Evolutionary conservation across 192 early-diverging fungal genomes (phyloP), one percentile per base, ranked within the genome.

Genomic region (Rhizophagus clarus): DNA sequence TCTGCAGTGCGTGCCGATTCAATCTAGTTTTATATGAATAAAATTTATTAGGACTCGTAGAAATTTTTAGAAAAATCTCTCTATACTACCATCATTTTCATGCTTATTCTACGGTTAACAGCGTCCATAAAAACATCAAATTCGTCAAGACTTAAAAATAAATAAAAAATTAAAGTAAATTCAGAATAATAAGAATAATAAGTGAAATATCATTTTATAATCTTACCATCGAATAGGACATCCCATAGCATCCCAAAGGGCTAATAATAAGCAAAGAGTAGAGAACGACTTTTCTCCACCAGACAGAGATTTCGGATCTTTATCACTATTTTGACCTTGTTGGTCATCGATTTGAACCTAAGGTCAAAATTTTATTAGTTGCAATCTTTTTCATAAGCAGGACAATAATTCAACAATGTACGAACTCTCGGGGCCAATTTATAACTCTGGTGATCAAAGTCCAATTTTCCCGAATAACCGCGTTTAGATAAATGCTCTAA

Each of bases 111-210:
- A 7, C 98, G 90, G 83, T 99, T 99, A n/a, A 97, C 97, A 4
- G 96, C 95, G 83, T 99, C 98, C 97, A 97, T 97, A 80, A 96
- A 99, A 28, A 99, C 97, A 83, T 99, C 98, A 90, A 97, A 99
- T 89, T 99, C 98, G 82, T 99, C 98, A 81, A 99, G 85, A 28
- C 89, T 90, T 49, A 20, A 17, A 76, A 28, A 28, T n/a, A 26
- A 22, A 61, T 34, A 45, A 32, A 28, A 0, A 81, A 67, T 32
- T 45, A 28, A 26, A 9, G 2, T 37, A 9, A 8, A 20, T 29
- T 47, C 0, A 32, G 15, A 8, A n/a, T 47, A 71, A 17, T 47
- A 15, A 32, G 15, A 8, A n/a, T 47, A 71, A 17, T 22, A 9
- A 17, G 17, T 26, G n/a, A 40, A 40, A 29, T 8, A 1, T 14